Evolutionary conservation across 352 stramenopile genomes (phyloP).

Genomic region (Phytopythium aichiense): DNA sequence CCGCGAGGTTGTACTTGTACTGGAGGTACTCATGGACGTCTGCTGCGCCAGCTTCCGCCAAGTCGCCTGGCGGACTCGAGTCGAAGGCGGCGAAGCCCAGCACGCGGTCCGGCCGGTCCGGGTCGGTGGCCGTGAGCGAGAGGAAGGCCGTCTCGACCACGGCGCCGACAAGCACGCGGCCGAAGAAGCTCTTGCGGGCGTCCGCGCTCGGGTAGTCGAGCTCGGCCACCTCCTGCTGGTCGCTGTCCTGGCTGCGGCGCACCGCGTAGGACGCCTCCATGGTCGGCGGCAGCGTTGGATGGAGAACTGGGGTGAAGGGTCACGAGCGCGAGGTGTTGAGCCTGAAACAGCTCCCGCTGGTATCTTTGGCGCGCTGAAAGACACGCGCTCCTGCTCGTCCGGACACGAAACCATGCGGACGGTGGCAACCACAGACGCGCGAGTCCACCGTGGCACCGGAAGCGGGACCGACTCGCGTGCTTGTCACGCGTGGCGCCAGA

Average conservation of each 20-base stretch:
- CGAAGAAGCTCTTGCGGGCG: conserved; percentile 61
- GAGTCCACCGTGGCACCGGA: neutral
- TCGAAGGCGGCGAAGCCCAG: conserved; percentile 69
- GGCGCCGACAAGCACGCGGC: conserved; percentile 37
- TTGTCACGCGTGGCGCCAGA: neutral
- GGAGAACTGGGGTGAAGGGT: neutral
- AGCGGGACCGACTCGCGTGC: neutral
- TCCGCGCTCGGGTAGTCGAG: conserved; percentile 56
- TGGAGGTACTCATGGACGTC: conserved; percentile 41
- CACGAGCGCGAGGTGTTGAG: neutral
- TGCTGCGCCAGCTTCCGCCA: conserved; percentile 18
- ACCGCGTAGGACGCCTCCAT: conserved; percentile 41
- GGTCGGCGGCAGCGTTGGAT: neutral
- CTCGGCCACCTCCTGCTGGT: conserved; percentile 57
- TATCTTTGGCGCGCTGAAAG: neutral
- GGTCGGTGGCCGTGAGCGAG: conserved; percentile 57
- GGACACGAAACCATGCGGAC: neutral
- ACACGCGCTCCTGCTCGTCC: neutral
- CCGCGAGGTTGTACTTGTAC: conserved; percentile 48
- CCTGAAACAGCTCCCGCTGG: neutral
- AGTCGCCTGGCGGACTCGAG: conserved; percentile 37
- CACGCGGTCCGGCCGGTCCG: conserved; percentile 37
- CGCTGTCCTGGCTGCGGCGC: conserved; percentile 52
- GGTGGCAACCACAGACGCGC: neutral
- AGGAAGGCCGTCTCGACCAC: conserved; percentile 76